Evolutionary conservation across 805 yeast species (phyloP).

Genomic region (Metschnikowia continentalis): DNA sequence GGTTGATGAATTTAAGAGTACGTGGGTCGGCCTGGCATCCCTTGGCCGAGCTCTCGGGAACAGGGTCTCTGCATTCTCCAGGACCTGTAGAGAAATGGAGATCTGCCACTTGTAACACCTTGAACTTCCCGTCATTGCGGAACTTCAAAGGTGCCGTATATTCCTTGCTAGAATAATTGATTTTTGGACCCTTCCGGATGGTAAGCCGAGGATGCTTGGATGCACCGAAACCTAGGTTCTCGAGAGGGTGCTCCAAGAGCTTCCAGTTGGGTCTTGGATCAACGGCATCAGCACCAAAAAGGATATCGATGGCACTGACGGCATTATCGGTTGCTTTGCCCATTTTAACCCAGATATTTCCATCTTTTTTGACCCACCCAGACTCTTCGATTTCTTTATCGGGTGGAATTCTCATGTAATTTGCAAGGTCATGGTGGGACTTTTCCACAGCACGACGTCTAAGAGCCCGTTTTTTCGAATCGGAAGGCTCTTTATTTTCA

Average conservation of each 20-base stretch:
- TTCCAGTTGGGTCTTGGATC: conserved; percentile 79
- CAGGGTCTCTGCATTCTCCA: conserved; percentile 76
- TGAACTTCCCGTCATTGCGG: conserved; percentile 50
- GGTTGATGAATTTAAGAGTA: conserved; percentile 57
- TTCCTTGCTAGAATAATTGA: conserved; percentile 25
- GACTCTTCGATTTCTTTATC: conserved; percentile 29
- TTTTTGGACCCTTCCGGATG: conserved; percentile 31
- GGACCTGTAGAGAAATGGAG: conserved; percentile 82
- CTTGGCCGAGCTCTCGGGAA: conserved; percentile 44
- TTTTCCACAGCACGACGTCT: conserved; percentile 15
- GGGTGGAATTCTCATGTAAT: conserved; percentile 28
- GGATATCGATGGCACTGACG: conserved; percentile 57
- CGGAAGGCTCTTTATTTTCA: background rate
- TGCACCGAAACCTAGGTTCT: conserved; percentile 18
- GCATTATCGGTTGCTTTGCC: conserved; percentile 40
- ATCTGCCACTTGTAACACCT: conserved; percentile 86
- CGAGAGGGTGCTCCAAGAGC: conserved; percentile 25
- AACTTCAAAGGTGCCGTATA: conserved; percentile 32
- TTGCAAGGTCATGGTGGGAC: conserved; percentile 19
- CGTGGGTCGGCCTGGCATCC: conserved; percentile 76
- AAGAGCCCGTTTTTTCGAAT: background rate
- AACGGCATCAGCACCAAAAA: conserved; percentile 68
- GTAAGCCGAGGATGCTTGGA: conserved; percentile 27
- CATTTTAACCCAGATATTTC: conserved; percentile 59
- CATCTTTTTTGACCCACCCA: conserved; percentile 45